Base-by-base conservation (phyloP, 495 filamentous ascomycete genomes). In the Xylaria intraflava region DNA sequence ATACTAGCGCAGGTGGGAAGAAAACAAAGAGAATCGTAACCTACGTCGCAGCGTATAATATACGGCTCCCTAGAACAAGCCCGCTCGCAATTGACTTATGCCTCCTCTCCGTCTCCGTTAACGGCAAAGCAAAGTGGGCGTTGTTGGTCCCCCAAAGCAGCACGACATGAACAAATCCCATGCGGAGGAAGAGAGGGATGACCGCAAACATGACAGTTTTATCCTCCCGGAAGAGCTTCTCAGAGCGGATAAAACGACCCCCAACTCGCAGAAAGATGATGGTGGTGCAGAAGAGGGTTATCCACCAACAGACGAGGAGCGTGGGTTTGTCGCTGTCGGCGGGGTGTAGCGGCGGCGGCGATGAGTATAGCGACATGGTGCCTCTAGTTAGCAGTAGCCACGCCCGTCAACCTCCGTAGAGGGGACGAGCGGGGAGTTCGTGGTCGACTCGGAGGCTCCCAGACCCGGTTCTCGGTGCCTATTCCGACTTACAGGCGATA, bases 261-360 rank as follows among this genome's bases (percentile, higher is more conserved):
- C 64, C 69, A 9, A 96, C 67, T 0, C 93, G 81, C 27, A 89
- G 74, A 16, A 89, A 53, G 54, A 98, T 95, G 55, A 96, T 87
- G 33, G 80, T 78, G 43, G 90, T 70, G 29, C 89, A 87, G 64
- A 94, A 93, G 6, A 72, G 73, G 7, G 90, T 94, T 53, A 88
- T 89, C 93, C 93, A 96, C 88, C 90, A 96, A 64, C 87, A 91
- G 61, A 93, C 89, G 48, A 96, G 75, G 36, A 98, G 77, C 0
- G 88, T 90, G 20, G 89, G 83, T 55, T 89, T 85, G 69, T 88
- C 78, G 26, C 83, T 62, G 62, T 71, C 57, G 62, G 72, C 69
- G 8, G 76, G 69, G 55, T 77, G 79, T 46, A 76, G 70, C 47
- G 77, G 73, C 42, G 87, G 87, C 8, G 84, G 81, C 10, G 71